Evolutionary conservation across 768 basidiomycete genomes (phyloP), one percentile per base, ranked within the genome.

Genomic region (Lactarius psammicola): DNA sequence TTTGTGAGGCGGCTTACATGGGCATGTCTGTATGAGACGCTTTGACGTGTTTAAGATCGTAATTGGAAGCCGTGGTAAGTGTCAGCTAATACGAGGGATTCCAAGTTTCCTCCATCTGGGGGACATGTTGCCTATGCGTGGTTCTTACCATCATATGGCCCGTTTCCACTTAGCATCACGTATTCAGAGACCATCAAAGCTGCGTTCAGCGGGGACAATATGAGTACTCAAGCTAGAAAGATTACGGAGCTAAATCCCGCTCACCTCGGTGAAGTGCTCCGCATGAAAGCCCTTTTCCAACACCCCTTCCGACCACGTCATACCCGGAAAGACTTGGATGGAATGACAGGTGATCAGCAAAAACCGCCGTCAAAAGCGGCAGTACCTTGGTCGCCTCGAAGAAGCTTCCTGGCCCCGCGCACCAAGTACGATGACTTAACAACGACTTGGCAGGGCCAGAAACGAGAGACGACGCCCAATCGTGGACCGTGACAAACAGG

Each of bases 141-240:
- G 18, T 9, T 55, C 71, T 46, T 68, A 81, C 80, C n/a, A n/a
- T n/a, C 20, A 72, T 34, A 34, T 69, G 72, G 17, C 82, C 59
- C 59, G 26, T 60, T 42, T 31, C 59, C 59, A 20, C 59, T 42
- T 23, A 49, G 40, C 11, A 42, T 60, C 42, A 60, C 59, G 23
- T 60, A 60, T 33, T 46, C 26, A 20, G 59, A 60, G 4, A 60
- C 13, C 59, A 60, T 60, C 38, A 60, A 8, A 60, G 36, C 40
- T 60, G 44, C 8, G 17, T 34, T 4, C 20, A 28, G 18, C 30
- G 54, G n/a, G n/a, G n/a, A n/a, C n/a, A n/a, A n/a, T n/a, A n/a
- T n/a, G n/a, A n/a, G n/a, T n/a, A n/a, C n/a, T n/a, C 40, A 9
- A 18, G 40, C 18, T 9, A 42, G 40, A 33, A 30, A 18, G 20